Base-by-base conservation (phyloP, 2,329 filamentous ascomycete genomes). In the Fusarium sp. region DNA sequence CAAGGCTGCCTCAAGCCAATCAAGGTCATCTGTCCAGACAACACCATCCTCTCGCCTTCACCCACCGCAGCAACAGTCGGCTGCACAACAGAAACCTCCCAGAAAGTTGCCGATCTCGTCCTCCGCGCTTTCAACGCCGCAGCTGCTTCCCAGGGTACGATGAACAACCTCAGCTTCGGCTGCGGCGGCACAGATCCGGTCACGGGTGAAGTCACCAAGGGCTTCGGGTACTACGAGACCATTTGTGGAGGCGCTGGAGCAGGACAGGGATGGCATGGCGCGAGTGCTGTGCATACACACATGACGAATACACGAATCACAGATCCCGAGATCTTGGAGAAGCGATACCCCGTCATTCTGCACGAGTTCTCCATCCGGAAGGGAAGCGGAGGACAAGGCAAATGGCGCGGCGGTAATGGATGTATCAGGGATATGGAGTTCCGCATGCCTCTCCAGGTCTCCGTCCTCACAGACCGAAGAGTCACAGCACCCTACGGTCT, bases 351-450 rank as follows among this genome's bases (percentile, higher is more conserved):
- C 0, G 65, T 72, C 7, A 65, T 80, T 17, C 63, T 80, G 0
- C 74, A 74, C 8, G 71, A 75, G 46, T 80, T 79, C 40, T 69
- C 56, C 1, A 69, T 80, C 15, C 71, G 78, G 0, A 57, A 48
- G 2, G 74, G 71, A 1, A 73, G 69, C 15, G 89, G 88, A 0
- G 92, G 92, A 0, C 74, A 75, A 3, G 92, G 92, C 0, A 84
- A 86, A 74, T 88, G 92, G 71, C 79, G 79, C 0, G 92, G 92
- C n/a, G 92, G 92, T 3, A 88, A 94, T 71, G 93, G 93, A 14
- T 90, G 92, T 0, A 81, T 94, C 0, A 80, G 92, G 0, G 93
- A 96, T 62, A 93, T 96, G 61, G 92, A 96, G 78, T 94, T 94
- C 77, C 84, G 92, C 4, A 89, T 92, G 41, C 90, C 91, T 0